Evolutionary conservation across 106 monocot genomes (phyloP).

Genomic region (Dendrobium nobile): DNA sequence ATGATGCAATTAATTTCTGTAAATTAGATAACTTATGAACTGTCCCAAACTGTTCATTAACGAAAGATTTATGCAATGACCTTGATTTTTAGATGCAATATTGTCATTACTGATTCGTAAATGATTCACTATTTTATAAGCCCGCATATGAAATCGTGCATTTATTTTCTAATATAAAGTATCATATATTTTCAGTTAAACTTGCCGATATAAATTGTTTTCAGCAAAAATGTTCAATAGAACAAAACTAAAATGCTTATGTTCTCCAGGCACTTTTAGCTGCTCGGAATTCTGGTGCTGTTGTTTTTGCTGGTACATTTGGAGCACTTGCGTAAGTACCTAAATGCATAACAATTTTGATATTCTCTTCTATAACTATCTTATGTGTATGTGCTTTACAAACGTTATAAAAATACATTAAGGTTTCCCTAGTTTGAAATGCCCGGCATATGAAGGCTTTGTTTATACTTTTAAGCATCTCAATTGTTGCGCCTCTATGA

Average conservation of each 20-base stretch:
- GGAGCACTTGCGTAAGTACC: slow-evolving; percentile 93
- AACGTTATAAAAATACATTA: background rate
- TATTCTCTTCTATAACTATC: background rate
- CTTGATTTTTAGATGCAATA: background rate
- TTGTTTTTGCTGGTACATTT: slow-evolving; percentile 86
- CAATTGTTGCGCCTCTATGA: background rate
- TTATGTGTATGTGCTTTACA: background rate
- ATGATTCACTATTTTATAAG: background rate
- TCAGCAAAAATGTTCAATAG: background rate
- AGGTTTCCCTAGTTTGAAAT: background rate
- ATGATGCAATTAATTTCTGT: background rate
- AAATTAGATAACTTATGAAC: background rate
- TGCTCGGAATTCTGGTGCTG: slow-evolving; percentile 75
- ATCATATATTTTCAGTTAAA: background rate
- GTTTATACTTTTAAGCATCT: background rate
- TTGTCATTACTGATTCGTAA: background rate
- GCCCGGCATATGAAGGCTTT: background rate
- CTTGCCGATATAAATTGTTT: background rate
- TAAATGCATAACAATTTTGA: slow-evolving; percentile 7
- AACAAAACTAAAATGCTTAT: slow-evolving; percentile 4
- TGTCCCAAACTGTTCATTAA: background rate
- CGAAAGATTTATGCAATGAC: background rate
- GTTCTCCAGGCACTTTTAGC: slow-evolving; percentile 87
- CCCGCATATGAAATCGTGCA: background rate
- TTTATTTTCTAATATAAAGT: background rate